Base-by-base conservation (phyloP, 345 rosid species). In the Populus ilicifolia region DNA sequence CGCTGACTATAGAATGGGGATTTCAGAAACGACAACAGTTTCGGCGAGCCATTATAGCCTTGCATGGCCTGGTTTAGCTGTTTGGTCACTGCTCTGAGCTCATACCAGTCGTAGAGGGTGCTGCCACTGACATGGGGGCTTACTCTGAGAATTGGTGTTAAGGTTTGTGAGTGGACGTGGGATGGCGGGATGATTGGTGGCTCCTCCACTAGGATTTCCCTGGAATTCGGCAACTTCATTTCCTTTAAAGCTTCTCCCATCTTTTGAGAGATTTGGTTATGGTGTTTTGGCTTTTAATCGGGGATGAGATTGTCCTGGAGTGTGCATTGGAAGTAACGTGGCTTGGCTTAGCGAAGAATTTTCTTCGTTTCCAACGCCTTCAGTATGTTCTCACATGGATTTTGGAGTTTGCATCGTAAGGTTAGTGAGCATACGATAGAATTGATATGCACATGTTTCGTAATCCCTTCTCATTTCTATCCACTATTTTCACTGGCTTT, bases 21-120 rank as follows among this genome's bases (percentile, higher is more conserved):
- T 16, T 73, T 74, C 17, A 83, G 39, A 77, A 48, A 59, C 62
- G 44, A 62, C 61, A 50, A 30, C 61, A 72, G 56, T 38, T 80
- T 63, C 1, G 77, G 84, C 0, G 86, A 79, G 20, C 69, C 16
- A 1, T 41, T 33, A 66, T 0, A 59, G 54, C 61, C 77, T 8
- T 67, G 83, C 70, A 89, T 84, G 27, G 81, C 92, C 79, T 71
- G 84, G 86, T 85, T 86, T 74, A 90, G 84, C 61, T 87, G 89
- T 39, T 21, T 68, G 8, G 83, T 82, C 63, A 90, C 71, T 0
- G 88, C 87, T 38, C 63, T 74, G 75, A 88, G 84, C 79, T 88
- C 93, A 1, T 46, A 85, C 0, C 87, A 85, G 84, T 88, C 87
- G 18, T 79, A 87, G 63, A 90, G 83, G 56, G 76, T 79, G 85